Conservation (phyloP, 2,329 filamentous ascomycete species). For the Diaporthe humulicola region DNA sequence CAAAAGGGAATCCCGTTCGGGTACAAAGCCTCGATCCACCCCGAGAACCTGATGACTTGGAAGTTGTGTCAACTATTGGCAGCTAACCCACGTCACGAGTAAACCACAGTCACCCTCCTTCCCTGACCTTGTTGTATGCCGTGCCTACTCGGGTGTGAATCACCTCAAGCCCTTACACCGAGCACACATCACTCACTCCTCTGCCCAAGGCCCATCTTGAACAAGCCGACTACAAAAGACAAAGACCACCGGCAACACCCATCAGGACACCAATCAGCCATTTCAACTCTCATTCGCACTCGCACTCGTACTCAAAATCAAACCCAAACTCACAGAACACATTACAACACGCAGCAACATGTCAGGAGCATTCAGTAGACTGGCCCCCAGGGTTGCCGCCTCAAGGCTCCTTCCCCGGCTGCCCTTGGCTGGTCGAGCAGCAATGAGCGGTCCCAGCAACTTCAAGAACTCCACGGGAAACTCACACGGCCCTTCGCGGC, state of each 20-base stretch:
- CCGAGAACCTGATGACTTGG: neutral
- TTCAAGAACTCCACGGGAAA: neutral
- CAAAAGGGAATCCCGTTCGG: slow-evolving; percentile 8
- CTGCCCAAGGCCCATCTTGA: neutral
- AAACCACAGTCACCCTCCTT: neutral
- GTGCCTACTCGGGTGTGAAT: neutral
- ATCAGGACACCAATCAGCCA: neutral
- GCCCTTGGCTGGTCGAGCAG: neutral
- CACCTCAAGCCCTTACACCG: neutral
- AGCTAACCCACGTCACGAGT: neutral
- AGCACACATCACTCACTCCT: neutral
- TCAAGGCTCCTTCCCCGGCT: slow-evolving; percentile 13
- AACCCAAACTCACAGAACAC: too few relatives aligned
- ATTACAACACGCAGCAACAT: slow-evolving; percentile 19
- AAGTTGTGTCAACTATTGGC: neutral
- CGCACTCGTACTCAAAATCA: too few relatives aligned
- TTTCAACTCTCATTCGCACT: too few relatives aligned
- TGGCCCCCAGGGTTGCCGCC: slow-evolving; percentile 1
- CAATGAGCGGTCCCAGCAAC: neutral
- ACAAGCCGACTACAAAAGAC: neutral
- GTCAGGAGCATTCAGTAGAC: slow-evolving; percentile 27
- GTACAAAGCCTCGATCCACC: slow-evolving; percentile 14
- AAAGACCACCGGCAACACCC: neutral
- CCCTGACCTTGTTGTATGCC: too few relatives aligned
- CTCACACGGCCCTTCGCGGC: neutral